Evolutionary conservation across 441 rosid genomes (phyloP).

Genomic region (Erodium texanum): DNA sequence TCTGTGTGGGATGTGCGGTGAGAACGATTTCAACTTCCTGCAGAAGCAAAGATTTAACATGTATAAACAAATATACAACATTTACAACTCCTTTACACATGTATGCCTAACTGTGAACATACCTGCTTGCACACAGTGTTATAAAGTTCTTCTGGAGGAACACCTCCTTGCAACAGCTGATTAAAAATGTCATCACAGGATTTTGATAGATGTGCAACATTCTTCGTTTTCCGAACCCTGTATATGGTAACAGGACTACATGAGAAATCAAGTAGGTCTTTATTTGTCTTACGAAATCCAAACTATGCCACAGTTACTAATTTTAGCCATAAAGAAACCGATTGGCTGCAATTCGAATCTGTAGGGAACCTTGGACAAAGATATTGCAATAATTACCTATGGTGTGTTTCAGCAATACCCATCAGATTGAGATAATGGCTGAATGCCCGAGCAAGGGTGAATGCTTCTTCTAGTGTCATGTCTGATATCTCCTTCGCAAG

Average conservation of each 20-base stretch:
- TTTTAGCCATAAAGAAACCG: not conserved
- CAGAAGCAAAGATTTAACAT: conserved; percentile 20
- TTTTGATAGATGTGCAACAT: conserved; percentile 46
- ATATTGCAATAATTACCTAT: conserved; percentile 35
- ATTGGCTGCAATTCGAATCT: not conserved
- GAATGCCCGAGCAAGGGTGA: conserved; percentile 80
- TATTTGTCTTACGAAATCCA: not conserved
- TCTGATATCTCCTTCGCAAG: conserved; percentile 66
- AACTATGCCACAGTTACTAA: no score
- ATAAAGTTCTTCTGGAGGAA: conserved; percentile 69
- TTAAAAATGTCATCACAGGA: conserved; percentile 81
- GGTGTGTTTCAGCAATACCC: conserved; percentile 96
- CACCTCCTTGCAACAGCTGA: conserved; percentile 68
- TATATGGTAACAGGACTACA: conserved; percentile 7
- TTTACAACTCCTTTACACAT: conserved; percentile 3
- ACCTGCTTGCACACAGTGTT: conserved; percentile 82
- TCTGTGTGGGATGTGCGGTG: conserved; percentile 97
- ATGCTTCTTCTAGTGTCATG: conserved; percentile 80
- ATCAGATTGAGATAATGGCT: conserved; percentile 84
- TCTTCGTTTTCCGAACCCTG: conserved; percentile 71
- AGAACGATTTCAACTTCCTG: conserved; percentile 97
- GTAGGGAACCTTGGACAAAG: no score
- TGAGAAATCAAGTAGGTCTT: not conserved
- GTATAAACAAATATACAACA: conserved; percentile 8
- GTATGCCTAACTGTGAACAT: not conserved